Conservation (phyloP, 2,329 filamentous ascomycete genomes). For the Herpomyces periplanetae region DNA sequence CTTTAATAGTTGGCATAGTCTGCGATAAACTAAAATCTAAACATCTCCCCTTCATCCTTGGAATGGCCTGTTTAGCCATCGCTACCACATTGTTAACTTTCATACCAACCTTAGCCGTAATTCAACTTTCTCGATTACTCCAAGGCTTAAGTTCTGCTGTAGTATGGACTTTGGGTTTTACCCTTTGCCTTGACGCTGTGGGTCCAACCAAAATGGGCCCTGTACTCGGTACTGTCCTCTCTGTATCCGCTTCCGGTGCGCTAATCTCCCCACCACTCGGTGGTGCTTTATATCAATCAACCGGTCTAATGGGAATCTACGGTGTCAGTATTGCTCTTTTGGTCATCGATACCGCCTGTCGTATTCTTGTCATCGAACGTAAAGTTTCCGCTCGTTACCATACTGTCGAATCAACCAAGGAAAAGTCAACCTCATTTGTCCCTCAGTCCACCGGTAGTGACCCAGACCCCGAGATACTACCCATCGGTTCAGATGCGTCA, state of each 20-base stretch:
- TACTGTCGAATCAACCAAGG: too few relatives aligned
- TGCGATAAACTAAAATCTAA: slow-evolving; percentile 15
- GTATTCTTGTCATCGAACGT: slow-evolving; percentile 20
- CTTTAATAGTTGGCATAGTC: slow-evolving; percentile 14
- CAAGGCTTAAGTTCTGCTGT: slow-evolving; percentile 17
- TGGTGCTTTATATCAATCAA: slow-evolving; percentile 17
- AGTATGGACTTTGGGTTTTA: slow-evolving; percentile 18
- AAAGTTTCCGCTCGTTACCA: slow-evolving; percentile 13
- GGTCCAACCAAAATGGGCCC: slow-evolving; percentile 14
- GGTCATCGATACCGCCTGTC: slow-evolving; percentile 17
- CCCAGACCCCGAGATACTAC: too few relatives aligned
- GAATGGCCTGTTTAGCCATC: slow-evolving; percentile 13
- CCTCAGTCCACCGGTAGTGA: too few relatives aligned
- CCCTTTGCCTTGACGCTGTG: slow-evolving; percentile 18
- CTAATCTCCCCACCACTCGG: slow-evolving; percentile 17
- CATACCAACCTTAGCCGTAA: slow-evolving; percentile 11
- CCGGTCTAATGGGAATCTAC: slow-evolving; percentile 18
- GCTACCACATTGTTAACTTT: slow-evolving; percentile 16
- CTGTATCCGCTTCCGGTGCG: slow-evolving; percentile 8
- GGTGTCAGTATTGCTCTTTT: slow-evolving; percentile 15
- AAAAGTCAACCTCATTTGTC: too few relatives aligned
- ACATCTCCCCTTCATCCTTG: slow-evolving; percentile 16
- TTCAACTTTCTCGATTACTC: slow-evolving; percentile 14
- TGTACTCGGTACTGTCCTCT: not conserved
- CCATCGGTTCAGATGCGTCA: too few relatives aligned